phyloP scores from a whole-genome alignment of 2,329 filamentous ascomycete species.

The Aspergillus sp. region DNA sequence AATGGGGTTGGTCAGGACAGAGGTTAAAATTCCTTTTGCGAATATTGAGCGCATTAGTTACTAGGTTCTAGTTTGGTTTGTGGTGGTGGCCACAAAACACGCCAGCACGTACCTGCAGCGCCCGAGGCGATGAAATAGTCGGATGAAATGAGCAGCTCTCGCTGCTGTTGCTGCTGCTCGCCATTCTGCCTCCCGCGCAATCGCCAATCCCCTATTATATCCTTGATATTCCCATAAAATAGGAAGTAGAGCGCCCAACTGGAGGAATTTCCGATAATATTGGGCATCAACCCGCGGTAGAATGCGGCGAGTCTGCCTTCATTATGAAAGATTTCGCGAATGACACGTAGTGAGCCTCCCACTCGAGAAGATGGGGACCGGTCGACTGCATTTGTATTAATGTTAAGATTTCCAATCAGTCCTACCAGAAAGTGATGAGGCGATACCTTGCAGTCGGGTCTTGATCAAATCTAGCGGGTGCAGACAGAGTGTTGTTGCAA shows the following conservation, averaged over 20 bases:
- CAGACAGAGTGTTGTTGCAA: conserved; percentile 79
- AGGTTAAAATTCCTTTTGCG: conserved; percentile 66
- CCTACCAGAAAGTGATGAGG: neutral
- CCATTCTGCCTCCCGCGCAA: conserved; percentile 32
- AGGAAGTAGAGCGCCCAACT: conserved; percentile 95
- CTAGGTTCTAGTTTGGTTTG: neutral
- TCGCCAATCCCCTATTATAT: conserved; percentile 47
- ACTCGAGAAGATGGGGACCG: conserved; percentile 48
- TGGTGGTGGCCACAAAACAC: neutral
- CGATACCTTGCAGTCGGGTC: conserved; percentile 83
- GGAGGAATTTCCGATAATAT: conserved; percentile 84
- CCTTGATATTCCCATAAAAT: conserved; percentile 63
- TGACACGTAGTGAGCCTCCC: conserved; percentile 55
- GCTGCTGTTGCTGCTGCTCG: neutral
- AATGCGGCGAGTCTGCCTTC: conserved; percentile 66
- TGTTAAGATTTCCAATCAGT: no score
- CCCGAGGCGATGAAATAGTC: conserved; percentile 83
- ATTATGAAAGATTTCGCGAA: conserved; percentile 52
- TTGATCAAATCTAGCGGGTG: conserved; percentile 96
- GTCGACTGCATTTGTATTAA: conserved; percentile 44
- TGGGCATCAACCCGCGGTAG: conserved; percentile 87
- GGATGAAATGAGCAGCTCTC: conserved; percentile 50
- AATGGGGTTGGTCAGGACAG: conserved; percentile 85
- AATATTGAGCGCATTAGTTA: neutral
- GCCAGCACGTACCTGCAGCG: conserved; percentile 47